Conservation (phyloP, 2,329 filamentous ascomycete species). For the Aspergillus pseudotamarii region DNA sequence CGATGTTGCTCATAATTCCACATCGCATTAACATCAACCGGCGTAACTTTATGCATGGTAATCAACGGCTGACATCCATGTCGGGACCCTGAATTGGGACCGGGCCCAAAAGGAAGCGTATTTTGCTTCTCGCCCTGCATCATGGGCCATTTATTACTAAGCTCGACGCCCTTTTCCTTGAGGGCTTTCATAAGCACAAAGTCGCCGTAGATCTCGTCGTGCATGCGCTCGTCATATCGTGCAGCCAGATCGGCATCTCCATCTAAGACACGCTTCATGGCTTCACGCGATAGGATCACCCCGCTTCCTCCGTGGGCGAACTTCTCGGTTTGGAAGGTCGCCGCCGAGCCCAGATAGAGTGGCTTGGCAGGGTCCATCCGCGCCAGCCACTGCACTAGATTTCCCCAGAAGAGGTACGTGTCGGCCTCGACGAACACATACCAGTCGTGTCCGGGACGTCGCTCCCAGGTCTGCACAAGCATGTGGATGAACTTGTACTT, state of each 20-base stretch:
- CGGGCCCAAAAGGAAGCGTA: constrained; percentile 48
- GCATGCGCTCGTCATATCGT: constrained; percentile 49
- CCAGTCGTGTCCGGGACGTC: constrained; percentile 59
- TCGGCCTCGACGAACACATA: constrained; percentile 64
- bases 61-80: constrained; percentile 63
- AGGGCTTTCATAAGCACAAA: constrained; percentile 53
- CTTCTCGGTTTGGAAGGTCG: constrained; percentile 44
- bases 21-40: constrained; percentile 53
- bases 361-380: constrained; percentile 47
- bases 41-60: constrained; percentile 60
- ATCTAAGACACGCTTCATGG: constrained; percentile 53
- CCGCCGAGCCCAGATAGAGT: constrained; percentile 56
- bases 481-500: constrained; percentile 67
- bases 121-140: constrained; percentile 60
- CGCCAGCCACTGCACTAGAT: constrained; percentile 54
- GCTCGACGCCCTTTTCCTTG: constrained; percentile 48
- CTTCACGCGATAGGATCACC: constrained; percentile 51
- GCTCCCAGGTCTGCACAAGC: constrained; percentile 56
- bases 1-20: constrained; percentile 58
- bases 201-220: constrained; percentile 56
- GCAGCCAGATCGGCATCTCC: constrained; percentile 51
- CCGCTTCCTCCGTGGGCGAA: constrained; percentile 63
- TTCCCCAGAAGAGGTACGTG: constrained; percentile 60
- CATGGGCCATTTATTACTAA: constrained; percentile 51
- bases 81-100: constrained; percentile 21